A percentile compares a stretch with the other conserved stretches of the same genome.
These are phyloP conservation scores for Kalmanozyma brasiliensis DNA, from an alignment of 1,284 basidiomycete species.

Conservation along the genomic window DNA sequence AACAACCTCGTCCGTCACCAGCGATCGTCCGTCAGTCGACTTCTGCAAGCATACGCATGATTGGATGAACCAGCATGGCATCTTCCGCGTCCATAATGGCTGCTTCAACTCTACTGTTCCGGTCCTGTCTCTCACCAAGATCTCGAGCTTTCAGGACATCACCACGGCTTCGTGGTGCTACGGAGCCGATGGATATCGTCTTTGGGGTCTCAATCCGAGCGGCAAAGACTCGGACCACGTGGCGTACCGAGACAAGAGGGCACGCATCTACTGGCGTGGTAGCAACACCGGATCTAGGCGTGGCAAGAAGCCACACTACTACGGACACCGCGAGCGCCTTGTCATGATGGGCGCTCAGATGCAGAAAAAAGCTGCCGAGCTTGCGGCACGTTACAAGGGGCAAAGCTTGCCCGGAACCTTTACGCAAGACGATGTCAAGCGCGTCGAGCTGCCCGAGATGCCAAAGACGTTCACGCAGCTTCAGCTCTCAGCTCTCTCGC, in stretches of 20 bases:
- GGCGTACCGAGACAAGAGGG: conserved; percentile 25
- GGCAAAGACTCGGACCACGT: conserved; percentile 8
- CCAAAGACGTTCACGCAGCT: conserved; percentile 6
- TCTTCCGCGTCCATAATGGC: conserved; percentile 1
- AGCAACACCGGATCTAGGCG: conserved; percentile 13
- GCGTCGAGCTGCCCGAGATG: conserved; percentile 22
- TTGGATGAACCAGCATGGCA: conserved; percentile 15
- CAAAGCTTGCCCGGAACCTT: not conserved
- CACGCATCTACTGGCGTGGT: conserved; percentile 32
- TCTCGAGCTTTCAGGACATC: conserved; percentile 30
- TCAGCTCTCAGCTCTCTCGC: conserved; percentile 19
- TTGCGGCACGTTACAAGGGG: not conserved
- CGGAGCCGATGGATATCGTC: conserved; percentile 12
- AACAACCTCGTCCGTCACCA: conserved; percentile 6
- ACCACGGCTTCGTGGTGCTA: conserved; percentile 33
- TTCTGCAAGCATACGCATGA: conserved; percentile 15
- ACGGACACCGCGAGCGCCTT: conserved; percentile 23
- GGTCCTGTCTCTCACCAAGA: conserved; percentile 12
- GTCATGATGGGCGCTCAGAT: conserved; percentile 26
- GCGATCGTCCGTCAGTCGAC: conserved; percentile 30
- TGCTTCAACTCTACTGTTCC: conserved; percentile 28
- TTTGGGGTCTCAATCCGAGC: no score
- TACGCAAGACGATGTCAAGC: conserved; percentile 1
- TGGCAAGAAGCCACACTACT: not conserved
- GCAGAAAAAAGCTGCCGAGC: conserved; percentile 6